Conservation (phyloP, 805 yeast species). For the Kodamaea lidongshanica region DNA sequence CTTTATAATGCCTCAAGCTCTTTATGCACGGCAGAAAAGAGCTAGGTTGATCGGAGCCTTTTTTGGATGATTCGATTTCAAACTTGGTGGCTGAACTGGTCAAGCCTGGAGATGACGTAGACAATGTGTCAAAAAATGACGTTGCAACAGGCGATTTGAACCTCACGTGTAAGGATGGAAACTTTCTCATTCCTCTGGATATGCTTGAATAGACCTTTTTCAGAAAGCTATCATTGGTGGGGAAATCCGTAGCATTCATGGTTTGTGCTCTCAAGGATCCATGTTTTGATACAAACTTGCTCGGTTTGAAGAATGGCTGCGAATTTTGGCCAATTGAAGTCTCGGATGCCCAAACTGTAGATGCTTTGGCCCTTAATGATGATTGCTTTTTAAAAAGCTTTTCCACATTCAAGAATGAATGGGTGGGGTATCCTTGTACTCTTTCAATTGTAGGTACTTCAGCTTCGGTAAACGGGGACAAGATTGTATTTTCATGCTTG, state of each 20-base stretch:
- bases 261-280: too few relatives aligned
- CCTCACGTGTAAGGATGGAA: slow-evolving; percentile 3
- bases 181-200: slow-evolving; percentile 1
- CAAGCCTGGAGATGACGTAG: neutral
- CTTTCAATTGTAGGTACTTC: slow-evolving; percentile 20
- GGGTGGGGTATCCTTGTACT: slow-evolving; percentile 2
- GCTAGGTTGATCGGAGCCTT: neutral
- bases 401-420: too few relatives aligned
- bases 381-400: too few relatives aligned
- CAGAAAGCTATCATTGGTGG: too few relatives aligned
- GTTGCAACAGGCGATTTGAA: slow-evolving; percentile 1
- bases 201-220: too few relatives aligned
- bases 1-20: neutral
- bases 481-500: slow-evolving; percentile 17
- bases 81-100: slow-evolving; percentile 2
- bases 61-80: too few relatives aligned
- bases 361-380: too few relatives aligned
- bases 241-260: too few relatives aligned
- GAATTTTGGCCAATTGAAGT: too few relatives aligned
- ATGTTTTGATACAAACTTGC: too few relatives aligned
- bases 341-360: too few relatives aligned
- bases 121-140: neutral
- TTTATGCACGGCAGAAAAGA: neutral
- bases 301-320: too few relatives aligned
- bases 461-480: slow-evolving; percentile 19